A percentile compares a stretch with the other conserved stretches of the same genome.
phyloP scores from a whole-genome alignment of 208 protist genomes.

The Crithidia brevicula region DNA sequence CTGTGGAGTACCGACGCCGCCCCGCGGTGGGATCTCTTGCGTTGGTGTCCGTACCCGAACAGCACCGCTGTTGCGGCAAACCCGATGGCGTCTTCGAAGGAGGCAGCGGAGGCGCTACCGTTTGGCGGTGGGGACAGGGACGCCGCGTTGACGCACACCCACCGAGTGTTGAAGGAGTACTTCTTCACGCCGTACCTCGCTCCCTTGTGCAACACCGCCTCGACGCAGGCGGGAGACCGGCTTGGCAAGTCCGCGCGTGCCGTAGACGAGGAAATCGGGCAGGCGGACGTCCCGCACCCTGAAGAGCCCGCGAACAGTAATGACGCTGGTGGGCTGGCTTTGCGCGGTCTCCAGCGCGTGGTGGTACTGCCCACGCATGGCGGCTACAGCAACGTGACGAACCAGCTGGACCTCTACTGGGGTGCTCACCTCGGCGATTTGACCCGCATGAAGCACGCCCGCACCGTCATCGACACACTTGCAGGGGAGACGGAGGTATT shows the following conservation, averaged over 20 bases:
- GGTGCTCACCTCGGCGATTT: slow-evolving; percentile 61
- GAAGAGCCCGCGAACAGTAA: background rate
- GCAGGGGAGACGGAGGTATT: slow-evolving; percentile 36
- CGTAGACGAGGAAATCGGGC: background rate
- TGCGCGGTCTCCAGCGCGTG: slow-evolving; percentile 32
- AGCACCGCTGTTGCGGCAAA: background rate
- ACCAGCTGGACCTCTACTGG: slow-evolving; percentile 85
- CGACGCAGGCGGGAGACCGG: background rate
- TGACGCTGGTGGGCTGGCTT: too few species aligned
- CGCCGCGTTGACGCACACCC: slow-evolving; percentile 28
- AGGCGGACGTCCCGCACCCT: background rate
- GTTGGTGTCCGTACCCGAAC: slow-evolving; percentile 10
- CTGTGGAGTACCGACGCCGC: slow-evolving; percentile 59
- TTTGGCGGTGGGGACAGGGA: slow-evolving; percentile 13
- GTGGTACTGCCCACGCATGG: slow-evolving; percentile 78
- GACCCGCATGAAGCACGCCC: slow-evolving; percentile 59
- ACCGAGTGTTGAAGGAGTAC: slow-evolving; percentile 42
- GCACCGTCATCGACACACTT: slow-evolving; percentile 50
- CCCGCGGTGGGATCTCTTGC: slow-evolving; percentile 54
- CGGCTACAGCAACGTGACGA: slow-evolving; percentile 80
- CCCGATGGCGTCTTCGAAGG: background rate
- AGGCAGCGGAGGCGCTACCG: background rate
- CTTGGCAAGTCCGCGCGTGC: slow-evolving; percentile 1
- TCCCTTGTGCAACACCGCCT: background rate
- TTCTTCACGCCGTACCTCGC: slow-evolving; percentile 52